phyloP scores from a whole-genome alignment of 2,329 filamentous ascomycete genomes.

The Penicillium sp. region DNA sequence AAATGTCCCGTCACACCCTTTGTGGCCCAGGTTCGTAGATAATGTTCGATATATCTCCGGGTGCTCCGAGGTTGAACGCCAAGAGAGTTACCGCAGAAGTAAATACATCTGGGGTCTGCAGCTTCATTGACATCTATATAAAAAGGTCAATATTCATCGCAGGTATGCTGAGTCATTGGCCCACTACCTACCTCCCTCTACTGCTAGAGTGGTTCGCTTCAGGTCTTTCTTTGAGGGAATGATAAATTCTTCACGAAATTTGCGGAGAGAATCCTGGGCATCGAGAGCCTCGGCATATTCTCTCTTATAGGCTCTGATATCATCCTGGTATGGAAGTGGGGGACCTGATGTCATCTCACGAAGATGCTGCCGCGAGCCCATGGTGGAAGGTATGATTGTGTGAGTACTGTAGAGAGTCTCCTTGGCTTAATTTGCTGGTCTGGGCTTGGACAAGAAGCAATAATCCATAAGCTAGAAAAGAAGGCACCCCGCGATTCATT shows the following conservation, averaged over 20 bases:
- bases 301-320: conserved; percentile 35
- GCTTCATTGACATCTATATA: conserved; percentile 26
- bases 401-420: background rate
- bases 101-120: conserved; percentile 60
- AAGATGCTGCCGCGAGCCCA: conserved; percentile 32
- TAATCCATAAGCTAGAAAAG: background rate
- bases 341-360: conserved; percentile 28
- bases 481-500: background rate
- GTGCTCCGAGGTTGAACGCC: conserved; percentile 77
- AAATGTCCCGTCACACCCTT: conserved; percentile 88
- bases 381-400: conserved; percentile 4
- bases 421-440: background rate
- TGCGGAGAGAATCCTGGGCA: conserved; percentile 59
- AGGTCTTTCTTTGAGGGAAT: conserved; percentile 75
- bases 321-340: conserved; percentile 32
- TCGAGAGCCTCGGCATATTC: conserved; percentile 56
- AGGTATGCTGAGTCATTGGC: background rate
- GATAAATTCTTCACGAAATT: conserved; percentile 70
- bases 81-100: conserved; percentile 88
- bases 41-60: conserved; percentile 65
- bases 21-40: conserved; percentile 80
- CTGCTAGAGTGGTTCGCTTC: conserved; percentile 59
- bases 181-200: conserved; percentile 27
- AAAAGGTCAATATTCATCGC: background rate
- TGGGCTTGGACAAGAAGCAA: background rate